Percentiles rank a stretch among this genome's conserved stretches.
Evolutionary conservation across 805 yeast genomes (phyloP).

Genomic region (Nakazawaea pomicola): DNA sequence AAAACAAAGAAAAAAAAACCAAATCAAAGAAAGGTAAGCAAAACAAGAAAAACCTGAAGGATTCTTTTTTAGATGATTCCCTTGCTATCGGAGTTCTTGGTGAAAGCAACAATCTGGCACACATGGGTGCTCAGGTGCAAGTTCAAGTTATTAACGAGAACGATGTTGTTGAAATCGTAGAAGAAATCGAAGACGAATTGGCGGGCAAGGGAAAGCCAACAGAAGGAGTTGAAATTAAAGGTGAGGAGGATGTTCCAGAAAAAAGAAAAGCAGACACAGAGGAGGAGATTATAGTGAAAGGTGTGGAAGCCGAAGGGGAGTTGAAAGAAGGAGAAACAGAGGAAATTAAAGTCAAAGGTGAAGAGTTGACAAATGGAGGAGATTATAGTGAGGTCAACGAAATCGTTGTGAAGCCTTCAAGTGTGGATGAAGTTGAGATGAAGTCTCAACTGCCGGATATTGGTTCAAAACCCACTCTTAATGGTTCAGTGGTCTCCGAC

Average conservation of each 20-base stretch:
- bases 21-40: background rate
- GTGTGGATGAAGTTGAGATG: background rate
- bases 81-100: conserved; percentile 7
- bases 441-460: background rate
- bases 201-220: conserved; percentile 12
- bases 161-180: conserved; percentile 1
- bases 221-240: background rate
- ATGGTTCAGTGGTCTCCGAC: background rate
- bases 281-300: background rate
- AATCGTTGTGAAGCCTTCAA: no score
- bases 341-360: no score
- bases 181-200: conserved; percentile 10
- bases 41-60: conserved; percentile 1
- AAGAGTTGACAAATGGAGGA: no score
- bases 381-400: no score
- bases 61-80: conserved; percentile 12
- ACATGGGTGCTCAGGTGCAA: conserved; percentile 6
- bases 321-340: no score
- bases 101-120: background rate
- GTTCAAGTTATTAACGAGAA: conserved; percentile 3
- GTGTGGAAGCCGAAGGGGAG: background rate
- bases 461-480: no score
- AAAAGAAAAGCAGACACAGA: background rate
- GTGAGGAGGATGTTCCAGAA: no score
- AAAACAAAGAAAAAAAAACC: conserved; percentile 1